Conservation (phyloP, 2,329 filamentous ascomycete genomes). For the Apiospora rasikravindrae region DNA sequence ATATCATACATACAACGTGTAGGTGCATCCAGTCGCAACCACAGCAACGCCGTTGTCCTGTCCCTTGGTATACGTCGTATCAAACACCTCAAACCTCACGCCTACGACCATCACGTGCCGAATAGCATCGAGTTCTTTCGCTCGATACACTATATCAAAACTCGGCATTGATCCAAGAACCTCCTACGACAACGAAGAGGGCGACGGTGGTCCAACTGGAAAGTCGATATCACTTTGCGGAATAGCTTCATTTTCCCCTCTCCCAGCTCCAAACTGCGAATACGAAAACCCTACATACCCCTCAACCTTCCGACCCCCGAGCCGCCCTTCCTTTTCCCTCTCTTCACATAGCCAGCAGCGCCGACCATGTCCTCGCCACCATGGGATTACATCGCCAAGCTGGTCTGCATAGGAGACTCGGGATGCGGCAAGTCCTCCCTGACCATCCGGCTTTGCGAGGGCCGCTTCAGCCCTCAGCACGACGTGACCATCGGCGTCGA, state of each 20-base stretch:
- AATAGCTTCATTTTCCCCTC: not conserved
- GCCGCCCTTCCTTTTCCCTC: not conserved
- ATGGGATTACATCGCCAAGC: constrained; percentile 99
- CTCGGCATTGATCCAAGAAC: not conserved
- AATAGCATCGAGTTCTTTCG: not conserved
- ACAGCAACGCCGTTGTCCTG: not conserved
- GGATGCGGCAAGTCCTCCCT: constrained; percentile 95
- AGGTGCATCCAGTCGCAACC: constrained; percentile 9
- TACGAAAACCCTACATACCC: not conserved
- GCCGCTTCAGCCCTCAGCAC: constrained; percentile 91
- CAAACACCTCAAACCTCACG: not conserved
- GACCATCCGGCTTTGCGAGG: constrained; percentile 94
- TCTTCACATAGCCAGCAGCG: not conserved
- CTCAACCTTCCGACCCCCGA: not conserved
- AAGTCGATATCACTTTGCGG: not conserved
- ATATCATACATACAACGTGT: not conserved
- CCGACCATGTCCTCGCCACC: constrained; percentile 67
- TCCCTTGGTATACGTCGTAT: not conserved
- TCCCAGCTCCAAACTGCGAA: not conserved
- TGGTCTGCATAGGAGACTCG: constrained; percentile 96
- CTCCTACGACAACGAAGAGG: not conserved
- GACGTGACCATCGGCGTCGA: constrained; percentile 98
- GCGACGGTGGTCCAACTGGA: not conserved
- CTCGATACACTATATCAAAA: not conserved
- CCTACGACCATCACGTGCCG: not conserved